These are phyloP conservation scores for Paracoccidioides brasiliensis DNA, from an alignment of 2,329 filamentous ascomycete species.

Conservation along the genomic window DNA sequence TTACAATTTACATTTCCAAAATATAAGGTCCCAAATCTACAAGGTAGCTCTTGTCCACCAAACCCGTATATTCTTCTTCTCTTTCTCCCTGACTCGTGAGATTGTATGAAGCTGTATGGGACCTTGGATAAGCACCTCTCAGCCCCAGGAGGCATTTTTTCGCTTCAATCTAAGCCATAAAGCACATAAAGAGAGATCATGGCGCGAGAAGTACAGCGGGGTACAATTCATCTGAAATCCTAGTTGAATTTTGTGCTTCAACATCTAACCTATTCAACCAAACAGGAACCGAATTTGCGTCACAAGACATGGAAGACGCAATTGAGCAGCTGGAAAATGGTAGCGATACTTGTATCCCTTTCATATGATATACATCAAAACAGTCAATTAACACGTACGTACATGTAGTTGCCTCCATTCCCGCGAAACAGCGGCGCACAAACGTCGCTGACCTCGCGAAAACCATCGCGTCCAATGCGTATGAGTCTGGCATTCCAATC, in stretches of 20 bases:
- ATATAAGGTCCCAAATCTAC: not conserved
- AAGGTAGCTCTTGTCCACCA: not conserved
- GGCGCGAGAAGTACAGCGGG: not conserved
- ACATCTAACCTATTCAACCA: not conserved
- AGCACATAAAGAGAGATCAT: not conserved
- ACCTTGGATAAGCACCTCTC: too few species aligned
- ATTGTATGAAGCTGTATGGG: too few species aligned
- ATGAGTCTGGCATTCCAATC: conserved; percentile 53
- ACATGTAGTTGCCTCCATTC: conserved; percentile 27
- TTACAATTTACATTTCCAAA: not conserved
- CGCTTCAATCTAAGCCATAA: too few species aligned
- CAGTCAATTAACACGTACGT: not conserved
- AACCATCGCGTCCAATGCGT: conserved; percentile 48
- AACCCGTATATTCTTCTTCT: not conserved
- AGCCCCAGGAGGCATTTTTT: too few species aligned
- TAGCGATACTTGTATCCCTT: not conserved
- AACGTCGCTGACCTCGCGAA: conserved; percentile 53
- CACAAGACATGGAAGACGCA: conserved; percentile 9
- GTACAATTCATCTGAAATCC: not conserved
- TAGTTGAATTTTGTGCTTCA: not conserved
- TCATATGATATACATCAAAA: not conserved
- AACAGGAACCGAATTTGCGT: not conserved
- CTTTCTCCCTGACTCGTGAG: not conserved
- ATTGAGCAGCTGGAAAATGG: conserved; percentile 12
- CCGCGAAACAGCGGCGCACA: conserved; percentile 52